A percentile compares a stretch with the other conserved stretches of the same genome.
These are phyloP conservation scores for Quercus tomentella DNA, from an alignment of 331 rosid genomes.

Conservation along the genomic window DNA sequence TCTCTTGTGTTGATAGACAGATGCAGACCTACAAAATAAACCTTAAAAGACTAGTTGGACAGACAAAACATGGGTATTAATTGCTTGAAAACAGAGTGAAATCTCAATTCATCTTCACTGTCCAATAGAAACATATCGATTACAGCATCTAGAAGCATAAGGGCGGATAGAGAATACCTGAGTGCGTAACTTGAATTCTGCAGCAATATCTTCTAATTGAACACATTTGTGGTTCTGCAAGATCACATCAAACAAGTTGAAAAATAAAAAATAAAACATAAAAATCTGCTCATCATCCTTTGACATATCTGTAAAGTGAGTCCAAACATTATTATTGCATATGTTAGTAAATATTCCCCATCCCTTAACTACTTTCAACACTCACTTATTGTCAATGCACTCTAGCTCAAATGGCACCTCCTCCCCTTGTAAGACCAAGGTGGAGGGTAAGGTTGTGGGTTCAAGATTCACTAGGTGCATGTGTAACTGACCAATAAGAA, in stretches of 20 bases:
- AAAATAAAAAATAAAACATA: neutral
- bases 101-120: neutral
- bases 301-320: neutral
- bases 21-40: neutral
- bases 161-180: constrained; percentile 52
- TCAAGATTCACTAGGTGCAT: too few relatives aligned
- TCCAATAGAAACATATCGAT: neutral
- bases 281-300: neutral
- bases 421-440: too few relatives aligned
- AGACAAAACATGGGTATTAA: neutral
- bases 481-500: too few relatives aligned
- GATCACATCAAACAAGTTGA: neutral
- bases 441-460: too few relatives aligned
- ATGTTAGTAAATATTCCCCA: neutral
- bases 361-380: neutral
- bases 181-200: constrained; percentile 81
- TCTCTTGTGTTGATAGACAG: neutral
- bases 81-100: neutral
- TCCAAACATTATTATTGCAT: neutral
- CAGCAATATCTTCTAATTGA: constrained; percentile 95
- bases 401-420: too few relatives aligned
- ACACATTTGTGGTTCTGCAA: constrained; percentile 87
- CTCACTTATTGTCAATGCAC: neutral
- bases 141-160: constrained; percentile 5
- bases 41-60: neutral